Evolutionary conservation across 108 stramenopile species (phyloP).

Genomic region (Epithemia pelagica): DNA sequence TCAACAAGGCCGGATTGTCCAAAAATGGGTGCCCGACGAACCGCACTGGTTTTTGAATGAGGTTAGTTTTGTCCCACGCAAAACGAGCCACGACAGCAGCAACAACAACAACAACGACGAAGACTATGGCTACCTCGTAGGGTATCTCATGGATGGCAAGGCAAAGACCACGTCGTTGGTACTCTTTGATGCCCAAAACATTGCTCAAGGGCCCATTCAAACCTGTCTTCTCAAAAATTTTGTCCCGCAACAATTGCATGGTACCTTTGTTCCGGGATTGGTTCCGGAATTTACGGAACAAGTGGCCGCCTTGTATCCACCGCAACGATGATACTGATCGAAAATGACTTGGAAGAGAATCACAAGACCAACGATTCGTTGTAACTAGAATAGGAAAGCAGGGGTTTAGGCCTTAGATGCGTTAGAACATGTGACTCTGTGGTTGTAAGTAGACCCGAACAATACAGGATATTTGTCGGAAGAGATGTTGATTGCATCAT

Average conservation of each 20-base stretch:
- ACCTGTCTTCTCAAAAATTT: not conserved
- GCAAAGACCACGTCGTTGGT: conserved; percentile 6
- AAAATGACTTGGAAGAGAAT: too few species aligned
- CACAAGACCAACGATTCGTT: too few species aligned
- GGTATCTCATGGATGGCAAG: conserved; percentile 18
- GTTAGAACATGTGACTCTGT: too few species aligned
- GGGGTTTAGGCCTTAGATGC: too few species aligned
- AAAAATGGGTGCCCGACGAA: conserved; percentile 16
- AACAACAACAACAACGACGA: conserved; percentile 15
- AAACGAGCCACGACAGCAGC: not conserved
- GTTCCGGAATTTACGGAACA: conserved; percentile 3
- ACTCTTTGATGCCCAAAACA: conserved; percentile 15
- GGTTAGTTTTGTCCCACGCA: conserved; percentile 18
- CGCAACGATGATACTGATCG: too few species aligned
- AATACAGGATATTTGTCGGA: too few species aligned
- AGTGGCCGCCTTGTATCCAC: not conserved
- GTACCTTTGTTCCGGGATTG: conserved; percentile 8
- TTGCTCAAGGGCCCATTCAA: conserved; percentile 6
- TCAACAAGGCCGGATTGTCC: conserved; percentile 4
- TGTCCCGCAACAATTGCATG: conserved; percentile 3
- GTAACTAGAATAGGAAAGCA: too few species aligned
- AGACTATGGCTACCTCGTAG: conserved; percentile 40
- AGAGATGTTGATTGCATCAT: too few species aligned
- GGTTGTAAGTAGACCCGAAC: too few species aligned
- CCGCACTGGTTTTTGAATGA: conserved; percentile 26